Conservation (phyloP, 1,139 yeast genomes). For the Pichia sp. region DNA sequence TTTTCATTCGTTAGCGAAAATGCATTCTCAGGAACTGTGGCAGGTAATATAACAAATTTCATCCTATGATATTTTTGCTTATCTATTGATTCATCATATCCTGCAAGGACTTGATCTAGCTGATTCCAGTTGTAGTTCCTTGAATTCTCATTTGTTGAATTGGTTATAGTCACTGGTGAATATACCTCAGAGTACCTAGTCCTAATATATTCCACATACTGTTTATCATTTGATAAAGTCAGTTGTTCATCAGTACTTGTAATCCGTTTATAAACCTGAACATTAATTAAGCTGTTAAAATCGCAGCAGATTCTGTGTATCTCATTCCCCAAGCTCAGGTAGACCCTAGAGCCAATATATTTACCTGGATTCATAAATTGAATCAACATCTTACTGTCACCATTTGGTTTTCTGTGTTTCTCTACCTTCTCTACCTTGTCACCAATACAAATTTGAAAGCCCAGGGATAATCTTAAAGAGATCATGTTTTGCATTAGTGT, state of each 20-base stretch:
- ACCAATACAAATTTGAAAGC: constrained; percentile 87
- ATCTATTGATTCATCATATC: constrained; percentile 68
- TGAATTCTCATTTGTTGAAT: constrained; percentile 45
- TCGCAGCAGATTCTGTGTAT: constrained; percentile 80
- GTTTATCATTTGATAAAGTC: constrained; percentile 26
- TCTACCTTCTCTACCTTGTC: constrained; percentile 63
- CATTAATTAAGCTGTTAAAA: constrained; percentile 63
- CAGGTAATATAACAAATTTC: constrained; percentile 80
- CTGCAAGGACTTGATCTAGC: constrained; percentile 85
- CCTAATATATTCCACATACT: constrained; percentile 57
- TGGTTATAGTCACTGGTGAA: constrained; percentile 54
- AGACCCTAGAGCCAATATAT: constrained; percentile 55
- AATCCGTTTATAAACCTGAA: constrained; percentile 56
- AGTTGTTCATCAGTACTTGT: constrained; percentile 25
- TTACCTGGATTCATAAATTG: constrained; percentile 43
- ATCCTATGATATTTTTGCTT: constrained; percentile 59
- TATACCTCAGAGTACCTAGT: constrained; percentile 77
- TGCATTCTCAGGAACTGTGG: constrained; percentile 60
- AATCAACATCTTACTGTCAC: constrained; percentile 44
- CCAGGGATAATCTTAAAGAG: constrained; percentile 72
- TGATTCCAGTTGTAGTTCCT: constrained; percentile 81
- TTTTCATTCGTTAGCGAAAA: constrained; percentile 48
- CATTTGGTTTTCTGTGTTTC: constrained; percentile 53
- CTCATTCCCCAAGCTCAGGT: constrained; percentile 73
- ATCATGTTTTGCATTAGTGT: constrained; percentile 85